Evolutionary conservation across 75 land plant species (phyloP).

Genomic region (Ceratopteris richardii): DNA sequence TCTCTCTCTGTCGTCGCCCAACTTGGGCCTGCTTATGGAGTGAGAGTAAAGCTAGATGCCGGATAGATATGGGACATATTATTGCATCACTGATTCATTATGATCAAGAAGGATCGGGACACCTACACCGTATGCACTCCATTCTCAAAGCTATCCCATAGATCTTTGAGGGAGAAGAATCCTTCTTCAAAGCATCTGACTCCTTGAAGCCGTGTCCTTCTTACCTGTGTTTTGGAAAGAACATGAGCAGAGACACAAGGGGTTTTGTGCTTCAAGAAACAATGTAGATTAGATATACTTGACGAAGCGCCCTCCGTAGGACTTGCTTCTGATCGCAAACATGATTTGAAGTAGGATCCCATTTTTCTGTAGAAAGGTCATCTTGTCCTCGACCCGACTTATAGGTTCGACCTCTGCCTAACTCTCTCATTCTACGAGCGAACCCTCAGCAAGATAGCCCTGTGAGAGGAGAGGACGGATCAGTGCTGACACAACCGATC

Average conservation of each 20-base stretch:
- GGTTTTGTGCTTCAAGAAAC: constrained; percentile 23
- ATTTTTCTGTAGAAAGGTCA: too few relatives aligned
- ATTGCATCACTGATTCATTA: constrained; percentile 34
- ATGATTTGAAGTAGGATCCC: too few relatives aligned
- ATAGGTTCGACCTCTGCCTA: too few relatives aligned
- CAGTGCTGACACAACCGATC: too few relatives aligned
- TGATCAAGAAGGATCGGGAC: constrained; percentile 30
- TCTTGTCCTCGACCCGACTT: too few relatives aligned
- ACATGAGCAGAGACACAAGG: constrained; percentile 15
- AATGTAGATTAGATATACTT: constrained; percentile 17
- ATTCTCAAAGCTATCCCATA: constrained; percentile 74
- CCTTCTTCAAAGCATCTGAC: constrained; percentile 17
- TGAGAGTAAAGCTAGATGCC: constrained; percentile 42
- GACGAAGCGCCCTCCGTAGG: too few relatives aligned
- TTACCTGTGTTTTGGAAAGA: constrained; percentile 16
- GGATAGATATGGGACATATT: constrained; percentile 42
- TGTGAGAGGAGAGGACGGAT: too few relatives aligned
- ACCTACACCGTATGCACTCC: constrained; percentile 64
- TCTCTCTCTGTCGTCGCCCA: constrained; percentile 14
- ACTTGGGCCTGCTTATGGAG: constrained; percentile 6
- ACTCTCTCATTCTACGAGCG: too few relatives aligned
- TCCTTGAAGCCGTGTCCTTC: too few relatives aligned
- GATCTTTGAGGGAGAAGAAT: constrained; percentile 53
- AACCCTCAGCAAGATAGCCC: too few relatives aligned
- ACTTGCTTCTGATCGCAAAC: too few relatives aligned